Percentiles rank a stretch among this genome's conserved stretches.
Conservation (phyloP, 139 green algal species). For the Coelastrella sp. region DNA sequence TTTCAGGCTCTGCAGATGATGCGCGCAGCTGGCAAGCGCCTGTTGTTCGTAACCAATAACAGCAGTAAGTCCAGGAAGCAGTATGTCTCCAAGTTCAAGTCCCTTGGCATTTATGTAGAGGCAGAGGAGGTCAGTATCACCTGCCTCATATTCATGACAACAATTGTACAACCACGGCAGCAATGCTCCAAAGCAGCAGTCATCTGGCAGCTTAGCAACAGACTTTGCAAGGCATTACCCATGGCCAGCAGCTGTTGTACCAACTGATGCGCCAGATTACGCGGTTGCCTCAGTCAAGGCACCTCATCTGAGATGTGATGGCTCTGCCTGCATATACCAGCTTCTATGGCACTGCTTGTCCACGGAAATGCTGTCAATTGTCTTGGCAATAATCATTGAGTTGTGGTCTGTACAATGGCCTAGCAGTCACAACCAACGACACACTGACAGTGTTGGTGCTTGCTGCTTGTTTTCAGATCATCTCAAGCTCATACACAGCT, state of each 20-base stretch:
- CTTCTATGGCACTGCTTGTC: not conserved
- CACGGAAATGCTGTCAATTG: not conserved
- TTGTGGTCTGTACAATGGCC: not conserved
- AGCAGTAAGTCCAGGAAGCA: conserved; percentile 51
- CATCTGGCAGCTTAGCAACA: not conserved
- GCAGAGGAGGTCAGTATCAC: conserved; percentile 56
- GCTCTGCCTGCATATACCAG: not conserved
- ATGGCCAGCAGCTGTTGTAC: not conserved
- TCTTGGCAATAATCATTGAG: not conserved
- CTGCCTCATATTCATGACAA: not conserved
- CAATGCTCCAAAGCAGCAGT: not conserved
- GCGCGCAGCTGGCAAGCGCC: conserved; percentile 61
- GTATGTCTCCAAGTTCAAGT: conserved; percentile 65
- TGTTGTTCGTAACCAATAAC: conserved; percentile 86
- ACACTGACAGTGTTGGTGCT: not conserved
- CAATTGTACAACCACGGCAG: not conserved
- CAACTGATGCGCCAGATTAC: not conserved
- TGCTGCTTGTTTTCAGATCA: conserved; percentile 56
- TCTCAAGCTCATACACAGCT: conserved; percentile 72
- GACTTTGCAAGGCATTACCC: not conserved
- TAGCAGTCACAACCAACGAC: not conserved
- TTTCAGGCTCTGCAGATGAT: conserved; percentile 62
- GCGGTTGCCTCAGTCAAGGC: not conserved
- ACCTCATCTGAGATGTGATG: not conserved
- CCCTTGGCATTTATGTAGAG: conserved; percentile 65